Base-by-base conservation (phyloP, 2,329 filamentous ascomycete species). In the Ilyonectria robusta region DNA sequence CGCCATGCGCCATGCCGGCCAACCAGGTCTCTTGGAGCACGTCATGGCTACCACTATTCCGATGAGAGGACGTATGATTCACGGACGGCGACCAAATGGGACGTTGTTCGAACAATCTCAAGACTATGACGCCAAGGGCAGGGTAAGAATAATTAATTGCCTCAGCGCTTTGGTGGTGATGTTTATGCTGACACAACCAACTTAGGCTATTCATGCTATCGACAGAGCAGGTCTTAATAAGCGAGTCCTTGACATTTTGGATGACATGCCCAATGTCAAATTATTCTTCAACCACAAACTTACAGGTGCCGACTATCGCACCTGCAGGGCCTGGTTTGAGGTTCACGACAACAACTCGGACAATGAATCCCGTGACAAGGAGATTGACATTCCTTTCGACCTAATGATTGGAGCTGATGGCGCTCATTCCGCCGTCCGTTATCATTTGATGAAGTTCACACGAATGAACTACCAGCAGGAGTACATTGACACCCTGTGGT, bases 401-500 rank as follows among this genome's bases (percentile, higher is more conserved):
- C 89, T 97, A 72, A 90, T 99, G 83, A 93, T 99, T 65, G 96
- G 96, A 10, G 95, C 95, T 37, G 96, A 99, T 76, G 96, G 96
- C 8, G 96, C 96, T 0, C 95, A 99, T 81, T 98, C 95, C 0
- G 91, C 94, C 48, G 92, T 95, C 4, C 88, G 96, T 58, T 97
- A 94, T 78, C 94, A 98, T 78, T 84, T 99, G 82, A 99, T 99
- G 95, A 98, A 98, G 82, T 98, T 89, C 75, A 89, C 92, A 1
- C 90, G 93, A 11, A 94, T 98, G 89, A 90, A 96, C 81, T 99
- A 97, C 78, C 87, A 93, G 74, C 96, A 99, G 78, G 90, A 94
- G 75, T 99, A 99, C 80, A 96, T 99, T 77, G 95, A 98, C 80
- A 96, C 95, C 0, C 83, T 98, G 6, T 99, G 96, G 96, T 98